Conservation (phyloP, 1,284 basidiomycete species). For the Trichosporon inkin region DNA sequence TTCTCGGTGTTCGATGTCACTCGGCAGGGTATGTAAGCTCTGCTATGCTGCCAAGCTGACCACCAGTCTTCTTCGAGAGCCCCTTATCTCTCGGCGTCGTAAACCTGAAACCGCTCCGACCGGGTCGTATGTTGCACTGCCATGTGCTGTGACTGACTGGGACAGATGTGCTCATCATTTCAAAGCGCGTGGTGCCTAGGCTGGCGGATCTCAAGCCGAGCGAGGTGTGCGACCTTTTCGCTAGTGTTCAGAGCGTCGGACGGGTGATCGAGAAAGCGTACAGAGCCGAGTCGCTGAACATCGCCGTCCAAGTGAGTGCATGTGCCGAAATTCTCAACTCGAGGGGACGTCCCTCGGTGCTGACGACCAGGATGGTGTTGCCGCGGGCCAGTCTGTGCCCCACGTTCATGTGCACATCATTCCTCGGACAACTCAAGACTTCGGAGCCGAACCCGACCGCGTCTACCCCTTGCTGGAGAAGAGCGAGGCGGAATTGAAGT, state of each 20-base stretch:
- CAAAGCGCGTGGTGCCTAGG: slow-evolving; percentile 68
- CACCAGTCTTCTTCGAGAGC: slow-evolving; percentile 64
- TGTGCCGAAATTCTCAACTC: too few relatives aligned
- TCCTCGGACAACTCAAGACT: slow-evolving; percentile 63
- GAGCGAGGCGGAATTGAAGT: slow-evolving; percentile 54
- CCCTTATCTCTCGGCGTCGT: slow-evolving; percentile 74
- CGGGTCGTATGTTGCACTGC: slow-evolving; percentile 66
- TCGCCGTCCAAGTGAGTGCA: slow-evolving; percentile 69
- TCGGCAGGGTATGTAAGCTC: slow-evolving; percentile 54
- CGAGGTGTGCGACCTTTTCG: slow-evolving; percentile 75
- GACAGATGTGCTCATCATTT: slow-evolving; percentile 81
- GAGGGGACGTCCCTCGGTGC: too few relatives aligned
- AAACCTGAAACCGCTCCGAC: slow-evolving; percentile 87
- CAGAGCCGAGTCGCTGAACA: slow-evolving; percentile 59
- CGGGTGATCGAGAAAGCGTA: slow-evolving; percentile 50
- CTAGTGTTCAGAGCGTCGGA: slow-evolving; percentile 59
- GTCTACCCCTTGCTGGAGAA: slow-evolving; percentile 73
- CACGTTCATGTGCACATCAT: slow-evolving; percentile 89
- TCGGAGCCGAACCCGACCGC: slow-evolving; percentile 62
- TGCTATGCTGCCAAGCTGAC: neutral
- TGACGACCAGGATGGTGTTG: slow-evolving; percentile 66
- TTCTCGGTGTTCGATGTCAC: slow-evolving; percentile 83
- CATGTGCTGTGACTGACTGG: neutral
- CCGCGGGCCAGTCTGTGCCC: slow-evolving; percentile 78
- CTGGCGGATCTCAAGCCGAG: slow-evolving; percentile 65